Base-by-base conservation (phyloP, 768 basidiomycete species). In the Serpula lacrymans region DNA sequence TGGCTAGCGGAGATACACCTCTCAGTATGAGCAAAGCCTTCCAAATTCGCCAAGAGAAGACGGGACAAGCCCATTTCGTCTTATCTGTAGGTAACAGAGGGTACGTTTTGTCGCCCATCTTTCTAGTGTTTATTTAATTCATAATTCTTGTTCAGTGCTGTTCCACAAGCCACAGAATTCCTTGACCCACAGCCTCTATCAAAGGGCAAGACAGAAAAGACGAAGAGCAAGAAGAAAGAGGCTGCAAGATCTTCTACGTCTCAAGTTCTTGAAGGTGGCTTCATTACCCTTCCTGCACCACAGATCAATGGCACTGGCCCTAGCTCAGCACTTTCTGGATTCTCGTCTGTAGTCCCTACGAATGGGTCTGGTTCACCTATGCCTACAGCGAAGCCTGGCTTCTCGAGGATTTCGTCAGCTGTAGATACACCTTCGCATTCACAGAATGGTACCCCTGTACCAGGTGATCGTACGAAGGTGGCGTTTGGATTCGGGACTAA, bases 31-130 rank as follows among this genome's bases (percentile, higher is more conserved):
- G 84, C 50, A 80, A 74, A 46, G 94, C 93, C 10, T 99, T 99
- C 70, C 85, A 94, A 56, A 80, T 84, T 39, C 74, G 96, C 42
- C 93, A 96, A 59, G 84, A 93, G 63, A 93, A 91, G 69, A 80
- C 88, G 7, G 95, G 96, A 1, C 88, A 94, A 53, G 95, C 96
- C 7, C 93, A 96, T 55, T 98, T 99, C 65, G 88, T 98, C 13
- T 63, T 99, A 44, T 92, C 89, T 1, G 90, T 95, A 27, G 93
- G 93, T 48, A 95, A 92, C 58, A 75, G 88, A 74, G 89, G 89
- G 87, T 91, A 59, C 16, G 84, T 65, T 17, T 41, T 31, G 17
- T 18, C 38, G 41, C 16, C 12, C 10, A 13, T 29, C 18, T 17
- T 30, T 18, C n/a, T n/a, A n/a, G n/a, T n/a, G n/a, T n/a, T n/a